Conservation (phyloP, 768 basidiomycete genomes). For the Leccinum uliginosum region DNA sequence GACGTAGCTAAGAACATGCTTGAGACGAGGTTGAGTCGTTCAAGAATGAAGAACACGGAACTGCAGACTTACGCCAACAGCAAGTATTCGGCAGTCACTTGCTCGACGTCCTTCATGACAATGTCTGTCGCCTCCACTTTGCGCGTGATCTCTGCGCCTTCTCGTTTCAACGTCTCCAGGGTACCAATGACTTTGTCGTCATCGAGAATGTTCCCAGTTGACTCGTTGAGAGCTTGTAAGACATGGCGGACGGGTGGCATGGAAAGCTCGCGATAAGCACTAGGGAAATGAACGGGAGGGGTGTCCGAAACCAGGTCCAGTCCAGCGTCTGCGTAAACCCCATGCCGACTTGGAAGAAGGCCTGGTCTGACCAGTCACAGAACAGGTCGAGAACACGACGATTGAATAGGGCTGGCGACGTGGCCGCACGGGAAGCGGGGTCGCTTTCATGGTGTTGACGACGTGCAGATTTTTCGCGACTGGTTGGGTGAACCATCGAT, state of each 20-base stretch:
- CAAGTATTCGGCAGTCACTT: conserved; percentile 91
- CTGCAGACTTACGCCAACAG: conserved; percentile 95
- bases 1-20: too few species aligned
- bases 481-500: conserved; percentile 98
- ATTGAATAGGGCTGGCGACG: conserved; percentile 97
- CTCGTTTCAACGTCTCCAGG: conserved; percentile 89
- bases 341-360: conserved; percentile 96
- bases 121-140: conserved; percentile 97
- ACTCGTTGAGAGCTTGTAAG: conserved; percentile 93
- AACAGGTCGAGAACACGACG: conserved; percentile 99
- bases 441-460: conserved; percentile 98
- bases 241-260: conserved; percentile 92
- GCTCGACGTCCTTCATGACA: conserved; percentile 94
- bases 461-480: conserved; percentile 98
- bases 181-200: conserved; percentile 99
- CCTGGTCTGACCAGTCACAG: conserved; percentile 97
- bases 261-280: conserved; percentile 78
- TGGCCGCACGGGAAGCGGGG: conserved; percentile 91
- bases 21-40: too few species aligned
- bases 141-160: conserved; percentile 91
- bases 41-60: conserved; percentile 73
- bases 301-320: conserved; percentile 80
- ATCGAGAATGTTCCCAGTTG: conserved; percentile 93
- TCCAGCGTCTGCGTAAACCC: conserved; percentile 95
- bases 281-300: conserved; percentile 80